These are phyloP conservation scores for Leccinum holopus DNA, from an alignment of 1,284 basidiomycete species.

Conservation along the genomic window DNA sequence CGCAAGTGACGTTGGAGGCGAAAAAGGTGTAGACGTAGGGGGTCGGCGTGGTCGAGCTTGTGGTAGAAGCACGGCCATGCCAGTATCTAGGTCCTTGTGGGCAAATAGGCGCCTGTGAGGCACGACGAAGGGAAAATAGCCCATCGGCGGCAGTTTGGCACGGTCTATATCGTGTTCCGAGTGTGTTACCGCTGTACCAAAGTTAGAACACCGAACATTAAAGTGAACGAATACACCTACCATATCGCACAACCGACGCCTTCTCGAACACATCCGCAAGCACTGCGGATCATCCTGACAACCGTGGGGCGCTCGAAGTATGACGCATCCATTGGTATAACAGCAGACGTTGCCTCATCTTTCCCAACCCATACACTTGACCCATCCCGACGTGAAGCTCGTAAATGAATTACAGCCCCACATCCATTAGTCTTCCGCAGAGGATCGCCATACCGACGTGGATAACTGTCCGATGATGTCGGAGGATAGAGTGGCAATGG, in stretches of 20 bases:
- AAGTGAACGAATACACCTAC: slow-evolving; percentile 36
- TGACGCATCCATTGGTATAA: slow-evolving; percentile 48
- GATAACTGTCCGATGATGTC: slow-evolving; percentile 13
- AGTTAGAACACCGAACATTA: slow-evolving; percentile 8
- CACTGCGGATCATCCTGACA: slow-evolving; percentile 49
- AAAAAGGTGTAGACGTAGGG: slow-evolving; percentile 50
- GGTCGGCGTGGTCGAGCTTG: slow-evolving; percentile 22
- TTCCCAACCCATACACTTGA: slow-evolving; percentile 58
- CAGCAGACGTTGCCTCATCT: slow-evolving; percentile 45
- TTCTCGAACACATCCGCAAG: slow-evolving; percentile 63
- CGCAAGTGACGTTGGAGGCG: slow-evolving; percentile 39
- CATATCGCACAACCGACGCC: slow-evolving; percentile 64
- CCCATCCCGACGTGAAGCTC: slow-evolving; percentile 49
- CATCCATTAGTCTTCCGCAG: slow-evolving; percentile 50
- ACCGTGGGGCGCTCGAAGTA: slow-evolving; percentile 54
- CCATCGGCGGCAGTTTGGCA: slow-evolving; percentile 57
- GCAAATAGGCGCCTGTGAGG: slow-evolving; percentile 31
- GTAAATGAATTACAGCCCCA: slow-evolving; percentile 55
- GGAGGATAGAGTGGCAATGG: slow-evolving; percentile 41
- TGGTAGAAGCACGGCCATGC: slow-evolving; percentile 31
- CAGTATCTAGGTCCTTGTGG: slow-evolving; percentile 50
- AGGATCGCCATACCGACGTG: slow-evolving; percentile 11
- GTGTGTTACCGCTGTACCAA: slow-evolving; percentile 52
- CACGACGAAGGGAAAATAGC: slow-evolving; percentile 37
- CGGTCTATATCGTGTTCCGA: slow-evolving; percentile 60